Evolutionary conservation across 257 asterid species (phyloP).

Genomic region (Fraxinus pennsylvanica): DNA sequence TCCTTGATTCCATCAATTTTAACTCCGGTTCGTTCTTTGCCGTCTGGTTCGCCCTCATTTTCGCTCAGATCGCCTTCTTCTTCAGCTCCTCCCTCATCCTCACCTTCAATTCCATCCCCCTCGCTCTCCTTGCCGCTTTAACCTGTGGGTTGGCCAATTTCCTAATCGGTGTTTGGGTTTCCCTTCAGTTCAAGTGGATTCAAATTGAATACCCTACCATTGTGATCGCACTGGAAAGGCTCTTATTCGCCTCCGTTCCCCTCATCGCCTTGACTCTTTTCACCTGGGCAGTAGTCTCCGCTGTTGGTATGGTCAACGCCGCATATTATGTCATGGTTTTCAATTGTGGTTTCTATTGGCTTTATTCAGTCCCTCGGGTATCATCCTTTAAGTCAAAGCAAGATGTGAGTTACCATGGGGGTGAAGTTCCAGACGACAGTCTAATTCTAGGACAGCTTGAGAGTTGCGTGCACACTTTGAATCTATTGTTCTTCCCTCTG

Average conservation of each 20-base stretch:
- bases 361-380: conserved; percentile 77
- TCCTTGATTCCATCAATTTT: conserved; percentile 78
- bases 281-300: conserved; percentile 96
- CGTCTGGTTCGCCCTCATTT: conserved; percentile 82
- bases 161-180: conserved; percentile 87
- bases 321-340: conserved; percentile 88
- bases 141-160: conserved; percentile 77
- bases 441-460: conserved; percentile 84
- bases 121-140: conserved; percentile 63
- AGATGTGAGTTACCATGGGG: conserved; percentile 74
- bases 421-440: conserved; percentile 70
- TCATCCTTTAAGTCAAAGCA: conserved; percentile 84
- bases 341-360: conserved; percentile 90
- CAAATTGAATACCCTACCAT: conserved; percentile 91
- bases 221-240: conserved; percentile 84
- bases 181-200: conserved; percentile 96
- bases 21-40: conserved; percentile 91
- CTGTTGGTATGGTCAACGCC: conserved; percentile 81
- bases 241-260: conserved; percentile 85
- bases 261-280: conserved; percentile 64
- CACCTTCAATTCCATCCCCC: conserved; percentile 56
- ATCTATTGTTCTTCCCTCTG: conserved; percentile 72
- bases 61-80: conserved; percentile 79
- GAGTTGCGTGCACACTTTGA: conserved; percentile 83
- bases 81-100: conserved; percentile 62